A percentile compares a stretch with the other conserved stretches of the same genome.
Conservation (phyloP, 1,284 basidiomycete genomes). For the Irpex lacteus region DNA sequence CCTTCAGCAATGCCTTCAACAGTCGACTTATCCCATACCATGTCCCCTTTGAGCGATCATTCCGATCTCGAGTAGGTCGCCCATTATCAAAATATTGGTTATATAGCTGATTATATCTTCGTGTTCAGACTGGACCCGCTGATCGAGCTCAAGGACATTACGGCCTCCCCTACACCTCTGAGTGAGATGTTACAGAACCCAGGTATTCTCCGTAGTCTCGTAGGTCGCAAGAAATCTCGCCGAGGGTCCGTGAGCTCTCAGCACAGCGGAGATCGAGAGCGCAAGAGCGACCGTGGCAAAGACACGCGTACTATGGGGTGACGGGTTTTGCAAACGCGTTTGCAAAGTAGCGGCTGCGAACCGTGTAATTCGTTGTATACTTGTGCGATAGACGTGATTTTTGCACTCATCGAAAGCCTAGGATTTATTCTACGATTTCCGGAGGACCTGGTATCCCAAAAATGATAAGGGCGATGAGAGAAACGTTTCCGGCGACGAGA, state of each 20-base stretch:
- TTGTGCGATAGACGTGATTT: no score
- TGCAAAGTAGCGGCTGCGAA: no score
- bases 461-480: no score
- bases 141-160: slow-evolving; percentile 29
- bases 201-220: slow-evolving; percentile 24
- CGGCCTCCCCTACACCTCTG: slow-evolving; percentile 29
- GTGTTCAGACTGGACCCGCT: slow-evolving; percentile 10
- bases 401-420: no score
- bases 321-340: no score
- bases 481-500: no score
- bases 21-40: slow-evolving; percentile 4
- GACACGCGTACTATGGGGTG: slow-evolving; percentile 4
- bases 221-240: slow-evolving; percentile 26
- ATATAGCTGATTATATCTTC: not conserved
- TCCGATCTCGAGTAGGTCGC: slow-evolving; percentile 9
- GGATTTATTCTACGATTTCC: no score
- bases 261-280: slow-evolving; percentile 16
- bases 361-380: no score
- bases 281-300: slow-evolving; percentile 12
- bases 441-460: no score
- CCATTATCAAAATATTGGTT: not conserved
- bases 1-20: slow-evolving; percentile 5
- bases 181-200: slow-evolving; percentile 32
- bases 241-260: slow-evolving; percentile 25
- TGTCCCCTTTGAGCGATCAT: not conserved